Evolutionary conservation across 2,329 filamentous ascomycete genomes (phyloP).

Genomic region (Fusarium sp.): DNA sequence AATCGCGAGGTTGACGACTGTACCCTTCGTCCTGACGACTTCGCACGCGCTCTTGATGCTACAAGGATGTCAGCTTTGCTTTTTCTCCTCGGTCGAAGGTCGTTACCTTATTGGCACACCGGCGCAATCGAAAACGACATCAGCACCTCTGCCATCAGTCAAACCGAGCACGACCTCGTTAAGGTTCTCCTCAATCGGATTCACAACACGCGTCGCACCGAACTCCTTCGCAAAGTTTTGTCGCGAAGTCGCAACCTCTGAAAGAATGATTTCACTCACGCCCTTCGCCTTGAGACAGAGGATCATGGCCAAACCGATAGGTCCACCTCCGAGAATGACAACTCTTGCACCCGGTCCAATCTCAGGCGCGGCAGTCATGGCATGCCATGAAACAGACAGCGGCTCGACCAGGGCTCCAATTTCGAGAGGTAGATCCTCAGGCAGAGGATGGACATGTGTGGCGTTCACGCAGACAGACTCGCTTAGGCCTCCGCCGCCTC

Average conservation of each 20-base stretch:
- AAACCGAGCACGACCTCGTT: slow-evolving; percentile 58
- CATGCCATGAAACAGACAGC: slow-evolving; percentile 58
- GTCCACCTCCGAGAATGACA: slow-evolving; percentile 61
- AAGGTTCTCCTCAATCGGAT: slow-evolving; percentile 58
- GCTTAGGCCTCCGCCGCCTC: slow-evolving; percentile 65
- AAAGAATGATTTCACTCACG: slow-evolving; percentile 59
- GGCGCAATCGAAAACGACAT: slow-evolving; percentile 71
- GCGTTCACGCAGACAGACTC: slow-evolving; percentile 65
- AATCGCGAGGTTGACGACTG: slow-evolving; percentile 72
- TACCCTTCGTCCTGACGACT: slow-evolving; percentile 63
- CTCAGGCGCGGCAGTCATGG: slow-evolving; percentile 59
- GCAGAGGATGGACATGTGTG: slow-evolving; percentile 60
- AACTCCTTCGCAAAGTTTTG: slow-evolving; percentile 57
- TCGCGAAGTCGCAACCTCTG: slow-evolving; percentile 57
- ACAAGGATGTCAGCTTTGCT: not conserved
- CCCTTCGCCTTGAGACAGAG: slow-evolving; percentile 59
- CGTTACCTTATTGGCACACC: slow-evolving; percentile 56
- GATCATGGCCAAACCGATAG: slow-evolving; percentile 61
- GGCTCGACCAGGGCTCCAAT: slow-evolving; percentile 66
- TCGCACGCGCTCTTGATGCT: slow-evolving; percentile 54
- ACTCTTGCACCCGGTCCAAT: slow-evolving; percentile 56
- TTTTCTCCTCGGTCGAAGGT: too few relatives aligned
- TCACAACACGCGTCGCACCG: slow-evolving; percentile 57
- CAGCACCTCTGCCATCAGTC: slow-evolving; percentile 61
- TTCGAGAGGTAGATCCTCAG: slow-evolving; percentile 61